Base-by-base conservation (phyloP, 371 early-diverging fungal genomes). In the Blastocladiella emersonii region DNA sequence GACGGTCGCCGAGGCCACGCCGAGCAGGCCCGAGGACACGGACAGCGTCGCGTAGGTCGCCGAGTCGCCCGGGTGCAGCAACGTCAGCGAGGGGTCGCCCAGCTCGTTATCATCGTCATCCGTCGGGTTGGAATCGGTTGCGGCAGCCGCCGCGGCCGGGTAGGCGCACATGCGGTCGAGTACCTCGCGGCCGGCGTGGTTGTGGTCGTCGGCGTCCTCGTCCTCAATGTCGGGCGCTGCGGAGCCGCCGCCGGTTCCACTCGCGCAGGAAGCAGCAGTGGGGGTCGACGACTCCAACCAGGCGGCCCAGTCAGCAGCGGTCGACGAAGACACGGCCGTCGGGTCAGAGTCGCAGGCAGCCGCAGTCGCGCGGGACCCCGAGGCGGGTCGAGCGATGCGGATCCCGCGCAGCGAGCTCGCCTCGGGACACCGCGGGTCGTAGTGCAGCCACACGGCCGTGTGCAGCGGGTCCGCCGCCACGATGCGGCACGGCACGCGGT, bases 391-490 rank as follows among this genome's bases (percentile, higher is more conserved):
- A n/a, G n/a, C n/a, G n/a, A n/a, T n/a, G n/a, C n/a, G n/a, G n/a
- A n/a, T n/a, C n/a, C 39, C 39, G 8, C 39, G 5, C 39, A 39
- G 39, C 39, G 8, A 17, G 3, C 25, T 19, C 7, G 23, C 48
- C n/a, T 23, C 48, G 25, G 48, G n/a, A 21, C 25, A 10, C n/a
- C 44, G 17, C 43, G 48, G 55, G 39, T 73, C 70, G 57, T 76
- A 76, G 56, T 64, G 39, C 55, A 76, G 39, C 41, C 73, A 48
- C 10, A 64, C 73, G 62, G 67, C 67, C 57, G 74, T 76, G 36
- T 69, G 70, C 27, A 64, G 41, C 41, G 70, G 75, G 61, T 74
- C 72, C 17, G 56, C 56, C 30, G 36, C 45, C 53, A 48, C 15
- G 37, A 56, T n/a, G 3, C 21, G 23, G 21, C n/a, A 15, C 21